Evolutionary conservation across 108 stramenopile species (phyloP), one percentile per base, ranked within the genome.

Genomic region (Aurantiochytrium sp.): DNA sequence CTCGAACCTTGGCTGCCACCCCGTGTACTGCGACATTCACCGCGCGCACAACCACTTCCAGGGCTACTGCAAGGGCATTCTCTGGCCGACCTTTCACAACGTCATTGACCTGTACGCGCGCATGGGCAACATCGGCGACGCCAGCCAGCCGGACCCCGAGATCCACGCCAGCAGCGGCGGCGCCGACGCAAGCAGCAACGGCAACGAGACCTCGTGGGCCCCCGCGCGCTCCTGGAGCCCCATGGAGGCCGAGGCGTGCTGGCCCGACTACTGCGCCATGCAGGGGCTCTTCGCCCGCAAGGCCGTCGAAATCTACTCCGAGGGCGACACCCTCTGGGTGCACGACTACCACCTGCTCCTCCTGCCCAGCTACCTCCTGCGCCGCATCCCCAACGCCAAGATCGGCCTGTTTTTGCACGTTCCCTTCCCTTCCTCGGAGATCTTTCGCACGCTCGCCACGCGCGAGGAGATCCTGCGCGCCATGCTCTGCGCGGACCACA

Each of bases 21-120:
- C 99, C 6, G 97, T 99, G 8, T 99, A 97, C 94, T 89, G 97
- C 53, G 96, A 96, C 36, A 90, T 94, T n/a, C 87, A 85, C 21
- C 55, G 96, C 15, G 96, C 95, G 91, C 95, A 95, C 32, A 93
- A 96, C 88, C 45, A 36, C 86, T 92, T 92, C 87, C 87, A 91
- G 34, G 89, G 88, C 65, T 94, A 90, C 87, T 94, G 94, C 90
- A 92, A 94, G 91, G 93, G 93, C 52, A 86, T 91, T 15, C 91
- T 94, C 39, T 94, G 93, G 94, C 92, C 93, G 30, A 89, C 91
- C 22, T 93, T 94, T 55, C 94, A 94, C 90, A 92, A 94, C 87
- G 87, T 93, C 30, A 54, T 92, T 30, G 93, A 94, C 89, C 91
- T 94, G 17, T 94, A 92, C 50, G 92, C 93, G 8, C 90, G 92